Base-by-base conservation (phyloP, 1,139 yeast genomes). In the Wickerhamomyces sp. region DNA sequence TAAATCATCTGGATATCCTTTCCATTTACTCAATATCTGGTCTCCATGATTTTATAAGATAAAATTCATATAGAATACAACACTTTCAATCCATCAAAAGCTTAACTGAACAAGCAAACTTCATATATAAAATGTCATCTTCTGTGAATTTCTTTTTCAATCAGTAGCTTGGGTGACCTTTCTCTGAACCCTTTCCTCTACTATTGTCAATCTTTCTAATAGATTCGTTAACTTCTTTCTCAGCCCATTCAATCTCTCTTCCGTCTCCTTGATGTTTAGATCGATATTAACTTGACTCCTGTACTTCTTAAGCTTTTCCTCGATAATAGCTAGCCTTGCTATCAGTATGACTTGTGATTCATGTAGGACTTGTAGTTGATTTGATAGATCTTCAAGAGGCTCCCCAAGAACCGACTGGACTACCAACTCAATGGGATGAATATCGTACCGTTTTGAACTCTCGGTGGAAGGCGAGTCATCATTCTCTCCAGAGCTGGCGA, bases 1-100 rank as follows among this genome's bases (percentile, higher is more conserved):
- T 53, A 85, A 85, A 65, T 77, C 78, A 45, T 56, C 68, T 10
- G 83, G 84, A 0, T 85, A 83, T 59, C 95, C 94, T 45, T 81
- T 62, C 58, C 62, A 61, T 27, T 52, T 71, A 44, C 43, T 67
- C 39, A 62, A 62, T 43, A 46, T 68, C 18, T 56, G 54, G 54
- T 44, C 46, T 3, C 52, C 53, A 41, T 47, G 32, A 39, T 27
- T 14, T 2, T 18, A 18, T 18, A 18, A 18, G 23, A 3, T 18
- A 18, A 5, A 9, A 37, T 27, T n/a, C 8, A 18, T 23, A n/a
- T 14, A 29, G 27, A 36, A 18, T 15, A 11, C 49, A 49, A 45
- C 48, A 15, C 51, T 49, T 7, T 35, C 33, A 35, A 3, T 36
- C 8, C 7, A 15, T 10, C 6, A 26, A 37, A 41, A 39, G 23